A percentile compares a stretch with the other conserved stretches of the same genome.
phyloP scores from a whole-genome alignment of 1,139 yeast species.

The Debaryomyces nepalensis region DNA sequence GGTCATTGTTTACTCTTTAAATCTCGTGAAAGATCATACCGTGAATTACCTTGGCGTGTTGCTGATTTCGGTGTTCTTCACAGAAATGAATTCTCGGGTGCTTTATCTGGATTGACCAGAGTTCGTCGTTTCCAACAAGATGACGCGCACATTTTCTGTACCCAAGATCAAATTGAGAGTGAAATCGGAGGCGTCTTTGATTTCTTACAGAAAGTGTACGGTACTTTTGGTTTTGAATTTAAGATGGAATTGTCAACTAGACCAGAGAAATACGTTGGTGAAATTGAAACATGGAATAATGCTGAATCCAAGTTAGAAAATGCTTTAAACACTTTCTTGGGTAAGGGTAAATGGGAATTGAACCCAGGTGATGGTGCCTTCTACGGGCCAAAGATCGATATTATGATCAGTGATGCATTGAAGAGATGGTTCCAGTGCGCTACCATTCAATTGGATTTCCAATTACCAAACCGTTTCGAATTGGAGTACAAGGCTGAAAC shows the following conservation, averaged over 20 bases:
- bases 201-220: constrained; percentile 78
- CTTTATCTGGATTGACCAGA: constrained; percentile 80
- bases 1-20: constrained; percentile 94
- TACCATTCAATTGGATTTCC: constrained; percentile 97
- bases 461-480: constrained; percentile 88
- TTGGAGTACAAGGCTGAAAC: constrained; percentile 82
- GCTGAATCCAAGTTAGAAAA: constrained; percentile 81
- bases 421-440: constrained; percentile 98
- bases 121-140: constrained; percentile 99
- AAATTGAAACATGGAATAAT: constrained; percentile 80
- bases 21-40: constrained; percentile 85
- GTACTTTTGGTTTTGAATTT: constrained; percentile 85
- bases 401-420: constrained; percentile 88
- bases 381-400: constrained; percentile 98
- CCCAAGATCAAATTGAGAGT: constrained; percentile 79
- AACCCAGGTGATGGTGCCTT: constrained; percentile 98
- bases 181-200: constrained; percentile 84
- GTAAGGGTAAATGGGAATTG: constrained; percentile 86
- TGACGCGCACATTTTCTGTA: constrained; percentile 97
- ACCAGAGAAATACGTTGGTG: constrained; percentile 92
- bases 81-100: constrained; percentile 95
- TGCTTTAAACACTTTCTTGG: constrained; percentile 68
- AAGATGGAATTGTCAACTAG: constrained; percentile 91
- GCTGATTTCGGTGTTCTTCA: constrained; percentile 96
- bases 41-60: constrained; percentile 95